A percentile compares a stretch with the other conserved stretches of the same genome.
Conservation (phyloP, 2,329 filamentous ascomycete species). For the Colletotrichum australisinense region DNA sequence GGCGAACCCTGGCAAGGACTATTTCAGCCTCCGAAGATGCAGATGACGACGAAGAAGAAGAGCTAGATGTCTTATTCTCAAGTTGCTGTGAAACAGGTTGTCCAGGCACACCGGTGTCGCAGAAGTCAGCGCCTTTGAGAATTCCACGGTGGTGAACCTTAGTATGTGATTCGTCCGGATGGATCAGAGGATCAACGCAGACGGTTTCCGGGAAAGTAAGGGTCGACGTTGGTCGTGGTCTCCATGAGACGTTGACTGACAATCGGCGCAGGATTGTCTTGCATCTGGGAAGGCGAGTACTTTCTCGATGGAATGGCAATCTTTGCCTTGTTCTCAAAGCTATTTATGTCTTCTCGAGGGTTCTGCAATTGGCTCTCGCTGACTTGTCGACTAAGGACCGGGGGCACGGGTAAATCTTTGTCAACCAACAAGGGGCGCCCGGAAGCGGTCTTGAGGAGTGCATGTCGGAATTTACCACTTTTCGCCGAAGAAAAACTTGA, state of each 20-base stretch:
- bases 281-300: not conserved
- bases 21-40: slow-evolving; percentile 37
- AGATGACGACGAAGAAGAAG: slow-evolving; percentile 15
- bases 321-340: slow-evolving; percentile 2
- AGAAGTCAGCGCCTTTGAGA: slow-evolving; percentile 38
- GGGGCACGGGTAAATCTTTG: slow-evolving; percentile 38
- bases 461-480: slow-evolving; percentile 35
- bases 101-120: slow-evolving; percentile 35
- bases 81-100: slow-evolving; percentile 21
- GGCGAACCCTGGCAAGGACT: slow-evolving; percentile 37
- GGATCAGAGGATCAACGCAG: slow-evolving; percentile 32
- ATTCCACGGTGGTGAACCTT: slow-evolving; percentile 36
- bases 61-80: not conserved
- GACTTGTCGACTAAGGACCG: slow-evolving; percentile 32
- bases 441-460: slow-evolving; percentile 40
- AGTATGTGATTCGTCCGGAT: slow-evolving; percentile 29
- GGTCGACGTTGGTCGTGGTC: not conserved
- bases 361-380: slow-evolving; percentile 7
- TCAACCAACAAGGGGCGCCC: slow-evolving; percentile 36
- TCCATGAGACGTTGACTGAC: not conserved
- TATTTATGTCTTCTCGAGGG: not conserved
- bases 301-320: slow-evolving; percentile 10
- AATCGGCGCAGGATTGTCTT: not conserved
- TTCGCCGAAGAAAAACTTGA: slow-evolving; percentile 22
- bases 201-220: slow-evolving; percentile 9